These are phyloP conservation scores for Lactarius hengduanensis DNA, from an alignment of 768 basidiomycete genomes.

Conservation along the genomic window DNA sequence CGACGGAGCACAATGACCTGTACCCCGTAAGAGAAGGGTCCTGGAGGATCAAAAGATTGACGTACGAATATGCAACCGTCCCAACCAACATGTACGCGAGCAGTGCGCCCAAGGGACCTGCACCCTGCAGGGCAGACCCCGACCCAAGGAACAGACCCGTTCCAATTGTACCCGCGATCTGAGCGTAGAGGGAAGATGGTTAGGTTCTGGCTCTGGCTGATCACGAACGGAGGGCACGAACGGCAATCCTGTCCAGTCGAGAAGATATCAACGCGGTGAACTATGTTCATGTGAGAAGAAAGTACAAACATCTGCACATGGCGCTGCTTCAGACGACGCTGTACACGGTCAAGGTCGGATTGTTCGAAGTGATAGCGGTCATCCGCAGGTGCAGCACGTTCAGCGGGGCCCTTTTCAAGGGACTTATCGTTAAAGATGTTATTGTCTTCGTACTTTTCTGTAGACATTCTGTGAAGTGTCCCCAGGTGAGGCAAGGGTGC, in stretches of 20 bases:
- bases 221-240: conserved; percentile 35
- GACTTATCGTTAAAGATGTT: background rate
- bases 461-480: conserved; percentile 10
- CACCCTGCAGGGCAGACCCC: conserved; percentile 54
- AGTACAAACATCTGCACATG: conserved; percentile 74
- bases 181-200: conserved; percentile 1
- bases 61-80: conserved; percentile 62
- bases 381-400: conserved; percentile 32
- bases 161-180: conserved; percentile 76
- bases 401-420: conserved; percentile 34
- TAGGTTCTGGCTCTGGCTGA: background rate
- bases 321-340: conserved; percentile 70
- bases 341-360: conserved; percentile 68
- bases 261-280: background rate
- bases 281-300: background rate
- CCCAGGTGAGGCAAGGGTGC: background rate
- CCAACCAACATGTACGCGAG: conserved; percentile 64
- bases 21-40: background rate
- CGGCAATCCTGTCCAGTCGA: conserved; percentile 52
- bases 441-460: background rate
- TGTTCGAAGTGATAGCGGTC: conserved; percentile 48
- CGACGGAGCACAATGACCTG: conserved; percentile 62
- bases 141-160: conserved; percentile 75
- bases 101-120: conserved; percentile 67
- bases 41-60: conserved; percentile 34